Evolutionary conservation across 192 early-diverging fungal genomes (phyloP), one percentile per base, ranked within the genome.

Genomic region (Linderina pennispora): DNA sequence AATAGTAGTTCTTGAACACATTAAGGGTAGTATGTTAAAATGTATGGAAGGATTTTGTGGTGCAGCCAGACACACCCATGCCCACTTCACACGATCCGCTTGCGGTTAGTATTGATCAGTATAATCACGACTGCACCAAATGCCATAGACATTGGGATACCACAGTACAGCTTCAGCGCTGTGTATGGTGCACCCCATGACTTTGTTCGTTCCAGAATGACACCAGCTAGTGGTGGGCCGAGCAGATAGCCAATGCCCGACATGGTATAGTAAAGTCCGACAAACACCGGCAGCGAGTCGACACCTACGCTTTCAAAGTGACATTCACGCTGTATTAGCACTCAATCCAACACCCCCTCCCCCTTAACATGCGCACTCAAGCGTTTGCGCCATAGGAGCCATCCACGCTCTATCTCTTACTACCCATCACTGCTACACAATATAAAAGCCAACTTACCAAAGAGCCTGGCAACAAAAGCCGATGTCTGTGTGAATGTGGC

Each of bases 401-500:
- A n/a, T n/a, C n/a, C n/a, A n/a, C n/a, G n/a, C n/a, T n/a, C n/a
- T n/a, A n/a, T n/a, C n/a, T n/a, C n/a, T n/a, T n/a, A n/a, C n/a
- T n/a, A n/a, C n/a, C n/a, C n/a, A n/a, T n/a, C n/a, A n/a, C n/a
- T n/a, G n/a, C n/a, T n/a, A n/a, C n/a, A n/a, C n/a, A n/a, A n/a
- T n/a, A n/a, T n/a, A n/a, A n/a, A n/a, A n/a, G n/a, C n/a, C n/a
- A n/a, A 55, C 69, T 65, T 73, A 52, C 69, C 69, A 34, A 73
- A 73, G 34, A 50, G 58, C 24, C 50, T 65, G 32, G 69, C 69
- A 3, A 73, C 51, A 47, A 73, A 60, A 9, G 62, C 45, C 11
- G 69, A 58, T 8, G 69, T 73, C 36, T 73, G 69, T 26, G 69
- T 73, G 41, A 65, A 73, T 25, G 50, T 73, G 13, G 69, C 62